Evolutionary conservation across 2,329 filamentous ascomycete genomes (phyloP), one percentile per base, ranked within the genome.

Genomic region (Cytospora piceae): DNA sequence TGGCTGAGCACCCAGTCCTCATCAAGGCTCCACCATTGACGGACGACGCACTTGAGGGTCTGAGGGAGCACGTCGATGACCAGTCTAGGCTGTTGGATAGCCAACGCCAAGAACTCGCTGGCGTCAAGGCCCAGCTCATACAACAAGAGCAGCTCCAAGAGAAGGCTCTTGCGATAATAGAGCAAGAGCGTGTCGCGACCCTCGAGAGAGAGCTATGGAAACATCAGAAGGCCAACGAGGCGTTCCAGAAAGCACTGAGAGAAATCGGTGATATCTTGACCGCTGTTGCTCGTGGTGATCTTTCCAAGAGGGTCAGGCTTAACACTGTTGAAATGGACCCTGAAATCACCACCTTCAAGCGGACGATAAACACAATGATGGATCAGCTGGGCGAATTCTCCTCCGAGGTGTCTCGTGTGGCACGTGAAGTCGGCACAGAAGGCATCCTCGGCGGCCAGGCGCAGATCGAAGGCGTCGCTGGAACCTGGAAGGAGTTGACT

Each of bases 281-380:
- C 27, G 94, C 94, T 69, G 95, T 98, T 71, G 95, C 94, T 65
- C 92, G 93, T 73, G 94, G 94, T 78, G 94, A 98, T 75, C 83
- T 98, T 68, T 97, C 93, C 77, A 97, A 97, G 83, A 96, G 97
- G 80, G 94, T 97, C 69, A 88, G 94, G 73, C 96, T 98, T 77
- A 95, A 97, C 76, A 91, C 92, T 4, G 90, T 96, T 71, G 94
- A 98, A 81, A 95, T 97, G 90, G 94, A 98, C 83, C 93, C 94
- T 32, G 94, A 98, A 83, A 98, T 98, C 74, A 95, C 93, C 32
- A 94, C 93, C 12, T 98, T 98, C 83, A 98, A 98, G 81, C 90
- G 93, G 73, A 97, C 94, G 68, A 98, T 98, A 81, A 98, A 98
- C 77, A 96, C 92, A 71, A 98, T 98, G 94, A 96, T 98, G 87